Percentiles rank a stretch among this genome's conserved stretches.
Evolutionary conservation across 805 yeast genomes (phyloP).

Genomic region (Myxozyma neglecta): DNA sequence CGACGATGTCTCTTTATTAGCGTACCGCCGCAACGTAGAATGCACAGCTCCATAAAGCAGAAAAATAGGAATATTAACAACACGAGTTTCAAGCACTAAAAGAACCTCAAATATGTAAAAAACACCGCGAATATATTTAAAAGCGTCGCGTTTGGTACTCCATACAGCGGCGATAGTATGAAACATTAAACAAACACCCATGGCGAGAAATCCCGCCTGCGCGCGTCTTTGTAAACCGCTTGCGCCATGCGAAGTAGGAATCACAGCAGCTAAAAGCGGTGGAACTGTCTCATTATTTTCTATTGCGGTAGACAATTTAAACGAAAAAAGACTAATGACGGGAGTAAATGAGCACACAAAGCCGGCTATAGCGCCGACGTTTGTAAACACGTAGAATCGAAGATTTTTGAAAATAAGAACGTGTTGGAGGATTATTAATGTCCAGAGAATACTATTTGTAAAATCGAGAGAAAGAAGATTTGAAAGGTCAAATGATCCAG

Average conservation of each 20-base stretch:
- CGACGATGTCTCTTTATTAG: not conserved
- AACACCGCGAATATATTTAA: conserved; percentile 17
- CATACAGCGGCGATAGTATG: conserved; percentile 16
- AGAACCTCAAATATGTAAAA: conserved; percentile 19
- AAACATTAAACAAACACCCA: conserved; percentile 22
- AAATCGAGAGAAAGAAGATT: conserved; percentile 42
- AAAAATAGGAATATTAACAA: conserved; percentile 58
- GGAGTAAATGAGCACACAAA: conserved; percentile 52
- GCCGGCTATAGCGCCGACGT: conserved; percentile 40
- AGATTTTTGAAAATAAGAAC: conserved; percentile 37
- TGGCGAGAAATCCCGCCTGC: conserved; percentile 36
- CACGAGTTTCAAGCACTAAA: conserved; percentile 53
- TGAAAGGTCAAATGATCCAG: conserved; percentile 52
- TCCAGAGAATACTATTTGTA: conserved; percentile 47
- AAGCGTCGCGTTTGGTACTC: conserved; percentile 14
- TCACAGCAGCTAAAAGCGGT: not conserved
- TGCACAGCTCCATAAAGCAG: conserved; percentile 42
- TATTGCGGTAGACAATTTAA: conserved; percentile 55
- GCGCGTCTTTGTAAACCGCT: conserved; percentile 34
- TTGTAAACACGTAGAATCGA: conserved; percentile 35
- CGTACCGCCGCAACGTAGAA: conserved; percentile 28
- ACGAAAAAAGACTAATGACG: conserved; percentile 49
- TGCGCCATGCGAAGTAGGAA: not conserved
- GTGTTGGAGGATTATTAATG: conserved; percentile 47
- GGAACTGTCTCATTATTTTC: conserved; percentile 61